Evolutionary conservation across 2,329 filamentous ascomycete species (phyloP), one percentile per base, ranked within the genome.

Genomic region (Stachybotrys chlorohalonatus): DNA sequence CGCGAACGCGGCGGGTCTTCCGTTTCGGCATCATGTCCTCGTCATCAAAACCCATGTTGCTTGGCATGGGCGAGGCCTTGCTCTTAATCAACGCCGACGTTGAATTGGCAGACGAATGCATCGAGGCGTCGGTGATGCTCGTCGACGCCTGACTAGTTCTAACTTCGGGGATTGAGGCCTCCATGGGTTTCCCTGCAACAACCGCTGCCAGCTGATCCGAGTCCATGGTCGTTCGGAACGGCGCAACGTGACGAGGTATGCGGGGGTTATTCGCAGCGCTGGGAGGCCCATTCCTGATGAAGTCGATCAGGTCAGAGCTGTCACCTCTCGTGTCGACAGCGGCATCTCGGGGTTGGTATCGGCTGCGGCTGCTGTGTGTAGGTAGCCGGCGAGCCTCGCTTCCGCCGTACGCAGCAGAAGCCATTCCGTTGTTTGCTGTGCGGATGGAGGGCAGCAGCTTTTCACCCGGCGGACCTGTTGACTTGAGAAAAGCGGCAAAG

Each of bases 241-340:
- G 90, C 9, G 91, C 90, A 11, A 94, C 85, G n/a, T 82, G 83
- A 16, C 89, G 85, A 47, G 90, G 87, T 58, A 95, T 94, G 30
- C 89, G 84, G 56, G 84, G 88, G 58, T 81, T 81, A 48, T 76
- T 77, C 39, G 75, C 73, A 49, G 74, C 67, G 57, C 74, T 79
- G 0, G 89, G 86, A 3, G 91, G 91, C 1, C 92, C 93, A 66
- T 90, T 86, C 49, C 92, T 86, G 60, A 99, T 95, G 68, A 99
- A 97, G 67, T 97, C 92, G 60, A 96, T 96, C 55, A 99, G 75
- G 57, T 96, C 94, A 11, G 89, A 88, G 55, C 86, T 95, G 59
- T 86, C 85, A 52, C 83, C 83, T 52, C 77, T 78, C 55, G 74
- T 75, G 52, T 84, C 79, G 15, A 84, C 79, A 47, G 79, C 77